These are phyloP conservation scores for Saraca asoca DNA, from an alignment of 331 rosid species.

Conservation along the genomic window DNA sequence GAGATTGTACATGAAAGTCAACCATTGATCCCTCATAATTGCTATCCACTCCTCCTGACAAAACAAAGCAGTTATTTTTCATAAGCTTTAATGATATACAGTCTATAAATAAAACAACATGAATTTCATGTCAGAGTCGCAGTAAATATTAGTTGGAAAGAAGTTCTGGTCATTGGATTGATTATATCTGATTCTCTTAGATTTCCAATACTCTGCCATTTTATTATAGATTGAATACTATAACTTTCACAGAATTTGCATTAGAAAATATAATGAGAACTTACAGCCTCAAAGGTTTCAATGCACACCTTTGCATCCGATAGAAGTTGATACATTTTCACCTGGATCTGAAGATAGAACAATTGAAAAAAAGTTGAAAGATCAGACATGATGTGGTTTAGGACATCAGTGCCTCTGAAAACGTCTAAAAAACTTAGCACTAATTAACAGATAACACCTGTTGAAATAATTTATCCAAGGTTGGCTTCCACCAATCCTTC, in stretches of 20 bases:
- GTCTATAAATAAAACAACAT: neutral
- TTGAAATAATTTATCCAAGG: conserved; percentile 20
- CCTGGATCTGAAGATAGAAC: conserved; percentile 28
- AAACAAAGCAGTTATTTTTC: conserved; percentile 2
- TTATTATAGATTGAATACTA: neutral
- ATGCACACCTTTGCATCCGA: conserved; percentile 24
- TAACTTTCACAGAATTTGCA: neutral
- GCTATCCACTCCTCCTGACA: conserved; percentile 47
- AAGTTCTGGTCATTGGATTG: neutral
- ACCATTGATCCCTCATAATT: conserved; percentile 36
- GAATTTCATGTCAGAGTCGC: neutral
- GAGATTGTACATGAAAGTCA: conserved; percentile 30
- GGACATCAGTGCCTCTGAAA: neutral
- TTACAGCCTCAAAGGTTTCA: conserved; percentile 34
- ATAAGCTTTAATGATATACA: neutral
- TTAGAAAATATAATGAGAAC: conserved; percentile 8
- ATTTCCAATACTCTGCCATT: too few relatives aligned
- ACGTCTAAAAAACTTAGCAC: neutral
- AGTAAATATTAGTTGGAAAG: neutral
- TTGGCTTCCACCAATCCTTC: conserved; percentile 40
- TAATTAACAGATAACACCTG: conserved; percentile 29
- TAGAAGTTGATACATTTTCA: conserved; percentile 21
- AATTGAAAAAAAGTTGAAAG: neutral
- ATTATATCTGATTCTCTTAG: too few relatives aligned
- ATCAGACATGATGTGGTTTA: neutral